phyloP scores from a whole-genome alignment of 2,329 filamentous ascomycete species.

The Xylaria sp. region DNA sequence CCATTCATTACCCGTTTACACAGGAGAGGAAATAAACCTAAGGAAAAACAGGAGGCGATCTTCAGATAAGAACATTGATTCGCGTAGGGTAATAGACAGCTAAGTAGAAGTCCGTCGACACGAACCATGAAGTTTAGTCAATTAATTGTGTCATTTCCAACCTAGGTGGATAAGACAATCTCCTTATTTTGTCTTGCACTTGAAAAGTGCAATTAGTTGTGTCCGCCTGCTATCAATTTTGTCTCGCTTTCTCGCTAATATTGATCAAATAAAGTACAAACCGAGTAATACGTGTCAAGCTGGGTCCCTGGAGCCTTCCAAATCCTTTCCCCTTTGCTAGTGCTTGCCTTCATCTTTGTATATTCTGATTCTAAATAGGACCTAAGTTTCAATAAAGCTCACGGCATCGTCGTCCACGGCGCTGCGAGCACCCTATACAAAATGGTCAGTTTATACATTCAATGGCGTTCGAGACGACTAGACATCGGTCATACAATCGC shows the following conservation, averaged over 20 bases:
- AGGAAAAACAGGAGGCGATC: no score
- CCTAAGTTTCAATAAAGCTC: slow-evolving; percentile 40
- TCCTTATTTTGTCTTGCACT: no score
- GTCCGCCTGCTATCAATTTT: no score
- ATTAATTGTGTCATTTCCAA: no score
- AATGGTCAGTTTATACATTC: slow-evolving; percentile 29
- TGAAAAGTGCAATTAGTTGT: no score
- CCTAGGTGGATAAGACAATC: no score
- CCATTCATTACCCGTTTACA: no score
- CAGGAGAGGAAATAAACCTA: no score
- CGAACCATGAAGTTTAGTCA: no score
- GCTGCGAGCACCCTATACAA: slow-evolving; percentile 52
- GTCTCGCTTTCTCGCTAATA: slow-evolving; percentile 5
- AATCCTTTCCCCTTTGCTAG: not conserved
- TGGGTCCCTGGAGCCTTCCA: not conserved
- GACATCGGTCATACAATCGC: slow-evolving; percentile 56
- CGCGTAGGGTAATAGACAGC: no score
- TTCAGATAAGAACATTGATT: no score
- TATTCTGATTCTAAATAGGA: not conserved
- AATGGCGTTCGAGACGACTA: slow-evolving; percentile 22
- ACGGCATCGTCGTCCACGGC: slow-evolving; percentile 48
- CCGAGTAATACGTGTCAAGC: not conserved
- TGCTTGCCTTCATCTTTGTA: not conserved
- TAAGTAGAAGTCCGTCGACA: no score
- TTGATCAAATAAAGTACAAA: not conserved